Base-by-base conservation (phyloP, 768 basidiomycete species). In the Solioccasus polychromus region DNA sequence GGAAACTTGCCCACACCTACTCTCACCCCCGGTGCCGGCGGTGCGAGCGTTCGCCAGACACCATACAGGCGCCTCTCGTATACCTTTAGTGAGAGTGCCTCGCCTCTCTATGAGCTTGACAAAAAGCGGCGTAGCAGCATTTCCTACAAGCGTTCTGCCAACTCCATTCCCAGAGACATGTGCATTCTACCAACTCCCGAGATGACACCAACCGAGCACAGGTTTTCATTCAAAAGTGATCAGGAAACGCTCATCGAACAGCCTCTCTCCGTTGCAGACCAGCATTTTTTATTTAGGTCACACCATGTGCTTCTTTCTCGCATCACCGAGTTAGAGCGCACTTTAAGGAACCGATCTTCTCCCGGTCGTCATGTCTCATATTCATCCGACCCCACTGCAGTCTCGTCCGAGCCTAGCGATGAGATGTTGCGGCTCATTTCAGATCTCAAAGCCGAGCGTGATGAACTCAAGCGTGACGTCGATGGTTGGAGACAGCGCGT, bases 401-500 rank as follows among this genome's bases (percentile, higher is more conserved):
- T 53, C 22, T 60, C 66, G 34, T 58, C 68, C 9, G 82, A 79
- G 46, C 82, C 84, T 6, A 80, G 70, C 47, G 88, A 92, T 54
- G 91, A 92, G 68, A 83, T 92, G 79, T 68, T 90, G 31, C 74
- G 76, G 53, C 74, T 88, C 29, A 72, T 92, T 42, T 73, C 83
- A 3, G 88, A 90, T 60, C 74, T 91, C 56, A 92, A 92, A 63
- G 76, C 83, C 11, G 93, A 97, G 66, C 75, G 94, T 24, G 94
- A 98, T 57, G 86, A 92, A 47, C 72, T 97, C 40, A 85, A 85
- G 63, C 80, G 82, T 41, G 93, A 97, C 64, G 83, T 92, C 1
- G 86, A 92, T 53, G 88, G 86, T 0, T 95, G 92, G 91, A 76
- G 88, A 50, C 74, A 68, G 26, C 76, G 93, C 19, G 87, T 92